Base-by-base conservation (phyloP, 805 yeast genomes). In the Candida rishiriensis region DNA sequence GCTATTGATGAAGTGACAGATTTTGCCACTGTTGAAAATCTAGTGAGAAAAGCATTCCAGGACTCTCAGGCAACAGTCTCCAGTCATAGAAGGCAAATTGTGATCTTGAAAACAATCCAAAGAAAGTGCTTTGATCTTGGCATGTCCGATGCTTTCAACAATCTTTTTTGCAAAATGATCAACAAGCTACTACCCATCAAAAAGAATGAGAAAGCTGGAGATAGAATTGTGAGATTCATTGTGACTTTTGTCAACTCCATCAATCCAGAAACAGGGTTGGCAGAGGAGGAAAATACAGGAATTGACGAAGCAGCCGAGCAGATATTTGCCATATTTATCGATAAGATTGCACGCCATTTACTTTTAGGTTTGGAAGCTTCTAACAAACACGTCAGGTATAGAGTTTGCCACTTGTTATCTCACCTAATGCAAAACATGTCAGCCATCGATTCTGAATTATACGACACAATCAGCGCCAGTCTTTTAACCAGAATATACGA, bases 291-390 rank as follows among this genome's bases (percentile, higher is more conserved):
- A 39, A 21, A 63, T 39, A 61, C 55, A 32, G 26, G 26, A 7
- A 63, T 41, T 4, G 64, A 54, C 12, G 55, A 52, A 16, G 61
- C 55, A 5, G 67, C 63, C 12, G 73, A 68, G n/a, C 41, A 15
- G n/a, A 42, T 51, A 34, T 72, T 76, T 37, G 59, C 76, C 2
- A 65, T 71, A 16, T 85, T 88, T 55, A 73, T 84, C 11, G 81
- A 80, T 44, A 67, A 65, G 44, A 61, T 88, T 28, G 72, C 88
- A 2, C 71, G 77, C 16, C 91, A 86, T 61, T 64, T 89, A 32
- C 63, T 85, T n/a, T 71, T 81, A 46, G 97, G 97, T 1, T 72
- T 85, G 1, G 87, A 83, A 49, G 85, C 96, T 11, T 77, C 77
- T 52, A 85, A 86, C 57, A 81, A 78, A 55, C 77, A 74, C 45